Percentiles rank a stretch among this genome's conserved stretches.
phyloP scores from a whole-genome alignment of 768 basidiomycete genomes.

The Mycena sanguinolenta region DNA sequence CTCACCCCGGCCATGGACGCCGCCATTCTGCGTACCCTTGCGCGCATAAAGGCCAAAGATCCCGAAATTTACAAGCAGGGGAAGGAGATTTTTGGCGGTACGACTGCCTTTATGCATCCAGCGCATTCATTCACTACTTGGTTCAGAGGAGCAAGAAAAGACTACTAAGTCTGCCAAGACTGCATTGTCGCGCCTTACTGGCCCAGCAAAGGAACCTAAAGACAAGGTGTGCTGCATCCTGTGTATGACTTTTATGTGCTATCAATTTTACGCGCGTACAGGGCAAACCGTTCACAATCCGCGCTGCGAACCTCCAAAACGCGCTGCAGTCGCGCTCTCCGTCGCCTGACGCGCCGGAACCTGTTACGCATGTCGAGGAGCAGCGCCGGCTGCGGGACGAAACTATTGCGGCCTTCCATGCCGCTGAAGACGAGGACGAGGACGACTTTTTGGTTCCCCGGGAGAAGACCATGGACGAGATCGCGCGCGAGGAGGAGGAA shows the following conservation, averaged over 20 bases:
- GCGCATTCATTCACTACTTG: not conserved
- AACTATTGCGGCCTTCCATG: conserved; percentile 87
- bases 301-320: conserved; percentile 78
- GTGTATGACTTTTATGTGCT: too few relatives aligned
- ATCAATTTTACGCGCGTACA: conserved; percentile 43
- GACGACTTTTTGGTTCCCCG: conserved; percentile 80
- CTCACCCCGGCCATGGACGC: conserved; percentile 94
- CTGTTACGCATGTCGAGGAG: conserved; percentile 82
- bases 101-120: conserved; percentile 6
- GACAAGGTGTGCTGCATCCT: conserved; percentile 59
- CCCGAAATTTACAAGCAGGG: conserved; percentile 85
- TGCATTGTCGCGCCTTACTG: conserved; percentile 43
- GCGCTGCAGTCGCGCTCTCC: conserved; percentile 73
- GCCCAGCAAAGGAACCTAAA: conserved; percentile 48
- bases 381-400: conserved; percentile 82
- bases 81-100: conserved; percentile 86
- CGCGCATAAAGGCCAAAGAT: conserved; percentile 84
- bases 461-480: conserved; percentile 83
- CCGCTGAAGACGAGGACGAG: conserved; percentile 54
- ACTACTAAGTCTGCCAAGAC: conserved; percentile 51
- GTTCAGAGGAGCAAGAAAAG: conserved; percentile 75
- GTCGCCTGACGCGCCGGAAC: conserved; percentile 59
- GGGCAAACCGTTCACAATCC: conserved; percentile 81
- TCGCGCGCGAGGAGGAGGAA: conserved; percentile 84
- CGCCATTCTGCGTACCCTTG: conserved; percentile 92